Evolutionary conservation across 768 basidiomycete species (phyloP).

Genomic region (Rhizopogon vinicolor): DNA sequence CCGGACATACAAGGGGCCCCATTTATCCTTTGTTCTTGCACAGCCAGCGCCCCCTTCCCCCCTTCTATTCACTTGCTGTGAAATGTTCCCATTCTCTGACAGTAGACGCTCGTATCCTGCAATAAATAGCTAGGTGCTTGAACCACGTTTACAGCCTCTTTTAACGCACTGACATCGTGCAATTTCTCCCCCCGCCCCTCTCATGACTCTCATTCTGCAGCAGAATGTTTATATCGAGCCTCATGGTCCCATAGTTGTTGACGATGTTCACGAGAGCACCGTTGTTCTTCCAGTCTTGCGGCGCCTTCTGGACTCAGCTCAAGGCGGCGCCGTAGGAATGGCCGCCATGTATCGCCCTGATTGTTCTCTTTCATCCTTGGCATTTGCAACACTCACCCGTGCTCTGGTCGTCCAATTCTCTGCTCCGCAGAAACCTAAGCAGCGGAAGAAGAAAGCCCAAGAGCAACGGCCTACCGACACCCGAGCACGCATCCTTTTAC

Average conservation of each 20-base stretch:
- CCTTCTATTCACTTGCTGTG: neutral
- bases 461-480: neutral
- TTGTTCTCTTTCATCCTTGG: constrained; percentile 31
- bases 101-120: neutral
- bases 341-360: constrained; percentile 36
- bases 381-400: constrained; percentile 32
- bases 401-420: constrained; percentile 32
- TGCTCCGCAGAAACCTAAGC: constrained; percentile 6
- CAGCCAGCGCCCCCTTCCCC: neutral
- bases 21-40: neutral
- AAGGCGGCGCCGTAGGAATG: constrained; percentile 31
- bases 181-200: neutral
- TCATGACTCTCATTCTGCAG: constrained; percentile 12
- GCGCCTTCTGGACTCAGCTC: constrained; percentile 23
- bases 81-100: neutral
- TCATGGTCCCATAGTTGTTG: constrained; percentile 23
- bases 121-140: constrained; percentile 1
- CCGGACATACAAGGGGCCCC: neutral
- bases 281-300: constrained; percentile 20
- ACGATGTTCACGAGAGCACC: constrained; percentile 19
- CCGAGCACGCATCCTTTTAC: constrained; percentile 20
- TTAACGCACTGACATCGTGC: neutral
- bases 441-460: constrained; percentile 1
- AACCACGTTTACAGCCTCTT: neutral
- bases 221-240: constrained; percentile 31